phyloP scores from a whole-genome alignment of 164 flowering plant genomes.

The Berberis vulgaris region DNA sequence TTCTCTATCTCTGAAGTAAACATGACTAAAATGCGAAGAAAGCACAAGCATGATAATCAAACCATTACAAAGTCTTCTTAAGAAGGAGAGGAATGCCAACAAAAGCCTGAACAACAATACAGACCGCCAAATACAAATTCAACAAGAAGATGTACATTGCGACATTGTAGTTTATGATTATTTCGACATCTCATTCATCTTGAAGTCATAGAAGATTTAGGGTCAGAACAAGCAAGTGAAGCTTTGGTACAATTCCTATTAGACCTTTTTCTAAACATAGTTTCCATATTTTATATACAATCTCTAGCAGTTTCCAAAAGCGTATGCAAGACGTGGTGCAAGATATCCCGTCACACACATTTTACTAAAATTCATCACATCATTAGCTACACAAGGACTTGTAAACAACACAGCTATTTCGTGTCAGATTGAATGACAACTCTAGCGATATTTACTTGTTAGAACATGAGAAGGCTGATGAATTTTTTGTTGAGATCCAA shows the following conservation, averaged over 20 bases:
- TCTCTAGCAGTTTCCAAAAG: background rate
- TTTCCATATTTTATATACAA: background rate
- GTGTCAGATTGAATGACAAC: background rate
- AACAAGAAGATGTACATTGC: no score
- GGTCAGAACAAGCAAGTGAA: background rate
- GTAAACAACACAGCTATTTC: background rate
- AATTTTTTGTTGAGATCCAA: background rate
- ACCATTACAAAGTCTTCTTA: no score
- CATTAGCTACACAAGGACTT: background rate
- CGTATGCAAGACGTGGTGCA: slow-evolving; percentile 3
- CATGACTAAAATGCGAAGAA: no score
- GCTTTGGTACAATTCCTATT: background rate
- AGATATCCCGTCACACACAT: background rate
- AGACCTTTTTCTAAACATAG: background rate
- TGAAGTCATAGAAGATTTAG: no score
- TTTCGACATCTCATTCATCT: no score
- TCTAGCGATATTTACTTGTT: background rate
- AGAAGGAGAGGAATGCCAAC: no score
- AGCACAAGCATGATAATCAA: no score
- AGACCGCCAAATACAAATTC: no score
- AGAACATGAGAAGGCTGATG: background rate
- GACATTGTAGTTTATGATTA: no score
- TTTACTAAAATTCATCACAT: background rate
- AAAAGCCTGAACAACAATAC: no score
- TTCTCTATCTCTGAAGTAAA: no score